Evolutionary conservation across 2,329 filamentous ascomycete species (phyloP), one percentile per base, ranked within the genome.

Genomic region (Xylariales sp.): DNA sequence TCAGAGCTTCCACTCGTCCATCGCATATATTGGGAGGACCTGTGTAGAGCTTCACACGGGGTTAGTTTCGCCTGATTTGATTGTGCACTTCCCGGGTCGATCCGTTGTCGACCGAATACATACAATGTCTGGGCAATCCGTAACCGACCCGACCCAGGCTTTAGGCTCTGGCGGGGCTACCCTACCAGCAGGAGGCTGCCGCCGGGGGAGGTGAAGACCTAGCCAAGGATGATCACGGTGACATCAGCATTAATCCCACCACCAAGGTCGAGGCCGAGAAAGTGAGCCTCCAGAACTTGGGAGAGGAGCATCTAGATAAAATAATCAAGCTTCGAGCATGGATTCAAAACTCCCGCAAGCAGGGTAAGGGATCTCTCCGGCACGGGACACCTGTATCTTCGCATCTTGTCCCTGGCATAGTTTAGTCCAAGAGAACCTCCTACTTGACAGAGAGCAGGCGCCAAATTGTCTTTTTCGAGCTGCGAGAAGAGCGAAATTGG

Each of bases 401-500:
- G n/a, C n/a, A n/a, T n/a, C n/a, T n/a, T n/a, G n/a, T n/a, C n/a
- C n/a, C n/a, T n/a, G n/a, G n/a, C n/a, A n/a, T n/a, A n/a, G n/a
- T n/a, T n/a, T n/a, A n/a, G n/a, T n/a, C n/a, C n/a, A n/a, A n/a
- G n/a, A n/a, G n/a, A n/a, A n/a, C n/a, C n/a, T n/a, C n/a, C n/a
- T n/a, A n/a, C n/a, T n/a, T n/a, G n/a, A n/a, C n/a, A n/a, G n/a
- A n/a, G n/a, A n/a, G n/a, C n/a, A 28, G 84, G 86, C 46, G 88
- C 89, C 51, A 95, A 95, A 72, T 84, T 96, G 70, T 85, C 82
- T 31, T 96, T 96, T 68, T 96, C 55, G 88, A 93, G 69, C 74
- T 97, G 53, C 78, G 88, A 49, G 77, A 88, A 63, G 81, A 86
- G 62, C 71, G 76, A 45, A 76, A 82, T 56, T 83, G 85, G 72